Conservation (phyloP, 2,329 filamentous ascomycete genomes). For the Talaromyces piceae region DNA sequence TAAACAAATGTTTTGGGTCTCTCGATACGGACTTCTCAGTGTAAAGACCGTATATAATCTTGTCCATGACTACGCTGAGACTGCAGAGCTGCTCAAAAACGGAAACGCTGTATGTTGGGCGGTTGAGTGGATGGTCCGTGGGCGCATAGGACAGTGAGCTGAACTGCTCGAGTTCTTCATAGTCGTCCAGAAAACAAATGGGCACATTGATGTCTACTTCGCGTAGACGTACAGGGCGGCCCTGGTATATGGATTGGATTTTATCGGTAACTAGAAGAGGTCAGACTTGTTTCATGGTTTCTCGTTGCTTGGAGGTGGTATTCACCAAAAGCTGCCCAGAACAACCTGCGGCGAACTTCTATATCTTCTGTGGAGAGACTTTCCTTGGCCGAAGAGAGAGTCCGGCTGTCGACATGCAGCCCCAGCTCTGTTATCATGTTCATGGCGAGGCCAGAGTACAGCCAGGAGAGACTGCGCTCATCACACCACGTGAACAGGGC, state of each 20-base stretch:
- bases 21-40: constrained; percentile 3
- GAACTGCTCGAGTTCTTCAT: constrained; percentile 10
- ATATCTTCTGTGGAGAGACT: background rate
- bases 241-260: constrained; percentile 7
- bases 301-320: background rate
- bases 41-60: constrained; percentile 6
- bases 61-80: constrained; percentile 7
- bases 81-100: constrained; percentile 7
- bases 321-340: constrained; percentile 8
- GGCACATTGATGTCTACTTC: constrained; percentile 3
- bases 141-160: background rate
- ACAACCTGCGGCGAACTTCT: constrained; percentile 7
- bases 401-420: constrained; percentile 4
- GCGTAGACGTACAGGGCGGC: constrained; percentile 5
- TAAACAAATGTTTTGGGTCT: background rate
- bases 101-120: constrained; percentile 6
- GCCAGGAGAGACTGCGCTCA: constrained; percentile 9
- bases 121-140: background rate
- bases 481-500: constrained; percentile 9
- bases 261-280: constrained; percentile 6
- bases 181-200: constrained; percentile 8
- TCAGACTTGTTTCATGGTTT: background rate
- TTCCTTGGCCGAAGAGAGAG: background rate
- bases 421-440: constrained; percentile 9
- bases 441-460: constrained; percentile 9